Evolutionary conservation across 306 rosid genomes (phyloP).

Genomic region (Citrullus colocynthis): DNA sequence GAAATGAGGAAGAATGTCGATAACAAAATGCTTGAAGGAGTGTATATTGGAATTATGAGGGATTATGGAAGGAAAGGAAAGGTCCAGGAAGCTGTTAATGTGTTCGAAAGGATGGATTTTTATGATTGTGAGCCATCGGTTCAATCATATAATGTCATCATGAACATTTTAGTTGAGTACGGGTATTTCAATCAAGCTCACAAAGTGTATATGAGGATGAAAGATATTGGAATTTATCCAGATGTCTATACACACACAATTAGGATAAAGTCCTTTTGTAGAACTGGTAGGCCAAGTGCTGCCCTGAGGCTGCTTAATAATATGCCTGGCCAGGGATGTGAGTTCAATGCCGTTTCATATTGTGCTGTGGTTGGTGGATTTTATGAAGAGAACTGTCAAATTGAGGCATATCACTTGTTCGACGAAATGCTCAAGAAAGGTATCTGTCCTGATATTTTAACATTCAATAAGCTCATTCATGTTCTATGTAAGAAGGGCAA

Average conservation of each 20-base stretch:
- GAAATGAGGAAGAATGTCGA: conserved; percentile 48
- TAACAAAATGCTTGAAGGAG: conserved; percentile 49
- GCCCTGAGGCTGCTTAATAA: conserved; percentile 61
- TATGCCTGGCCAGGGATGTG: conserved; percentile 59
- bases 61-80: conserved; percentile 68
- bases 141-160: conserved; percentile 57
- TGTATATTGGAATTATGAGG: conserved; percentile 59
- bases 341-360: conserved; percentile 62
- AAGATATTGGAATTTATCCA: conserved; percentile 40
- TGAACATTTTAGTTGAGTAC: conserved; percentile 59
- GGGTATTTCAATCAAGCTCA: conserved; percentile 61
- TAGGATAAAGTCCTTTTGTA: conserved; percentile 76
- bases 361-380: conserved; percentile 68
- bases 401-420: conserved; percentile 48
- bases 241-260: conserved; percentile 72
- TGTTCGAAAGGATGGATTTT: conserved; percentile 77
- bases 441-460: conserved; percentile 44
- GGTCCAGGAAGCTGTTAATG: conserved; percentile 68
- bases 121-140: conserved; percentile 64
- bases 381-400: conserved; percentile 30
- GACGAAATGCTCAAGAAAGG: conserved; percentile 46
- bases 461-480: conserved; percentile 79
- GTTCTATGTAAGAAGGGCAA: conserved; percentile 59
- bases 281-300: conserved; percentile 54
- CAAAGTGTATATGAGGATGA: conserved; percentile 72